Evolutionary conservation across 2,329 filamentous ascomycete genomes (phyloP), one percentile per base, ranked within the genome.

Genomic region (Microsporum canis): DNA sequence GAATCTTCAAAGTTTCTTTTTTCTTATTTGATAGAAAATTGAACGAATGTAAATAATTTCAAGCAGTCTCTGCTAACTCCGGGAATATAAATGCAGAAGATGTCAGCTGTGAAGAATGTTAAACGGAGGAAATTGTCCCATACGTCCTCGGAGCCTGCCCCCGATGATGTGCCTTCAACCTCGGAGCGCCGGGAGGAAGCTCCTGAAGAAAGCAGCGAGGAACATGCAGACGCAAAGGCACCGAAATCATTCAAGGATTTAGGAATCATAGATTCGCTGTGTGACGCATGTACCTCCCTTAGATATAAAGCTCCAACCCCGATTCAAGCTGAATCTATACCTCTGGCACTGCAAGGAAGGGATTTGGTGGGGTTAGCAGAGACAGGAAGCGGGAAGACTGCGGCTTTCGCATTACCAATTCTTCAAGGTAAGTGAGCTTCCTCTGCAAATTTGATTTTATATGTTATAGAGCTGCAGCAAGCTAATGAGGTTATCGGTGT

Each of bases 311-410:
- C 82, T 33, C 89, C 94, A 0, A 99, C 92, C 1, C 87, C 91
- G 0, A 97, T 99, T 65, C 94, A 96, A 73, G 81, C 82, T 58
- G 83, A 95, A 72, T 82, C 91, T 0, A 95, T 97, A 67, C 92
- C 92, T 3, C 71, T 84, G 3, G 91, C 91, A 39, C 80, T 96
- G 3, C 76, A 88, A 69, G 86, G 88, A 59, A 84, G 90, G 69
- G 94, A 97, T 73, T 80, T 97, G 38, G 96, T 99, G 67, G 94
- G 91, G 47, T 81, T 97, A 58, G 94, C 94, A 36, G 92, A 99
- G 76, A 99, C 94, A 0, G 94, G 94, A 67, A 91, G 86, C 70
- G 94, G 94, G 75, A 99, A 97, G 78, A 97, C 94, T 0, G 92
- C 91, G 5, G 91, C 94, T 0, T 99, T 97, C 72, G 91, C 90